A percentile compares a stretch with the other conserved stretches of the same genome.
phyloP scores from a whole-genome alignment of 192 early-diverging fungal species.

The Coemansia sp. region DNA sequence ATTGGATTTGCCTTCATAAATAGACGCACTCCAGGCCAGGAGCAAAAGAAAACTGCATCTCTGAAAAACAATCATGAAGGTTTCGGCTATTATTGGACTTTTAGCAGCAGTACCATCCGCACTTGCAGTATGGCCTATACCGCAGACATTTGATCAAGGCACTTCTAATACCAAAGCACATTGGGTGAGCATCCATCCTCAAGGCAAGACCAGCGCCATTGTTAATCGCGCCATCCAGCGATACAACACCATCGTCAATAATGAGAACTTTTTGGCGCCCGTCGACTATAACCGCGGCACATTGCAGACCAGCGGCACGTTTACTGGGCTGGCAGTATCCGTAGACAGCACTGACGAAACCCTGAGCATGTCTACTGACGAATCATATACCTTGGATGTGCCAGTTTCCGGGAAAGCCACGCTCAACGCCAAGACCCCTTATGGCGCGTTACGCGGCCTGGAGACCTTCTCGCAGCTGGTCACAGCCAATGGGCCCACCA shows the following conservation, averaged over 20 bases:
- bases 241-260: slow-evolving; percentile 35
- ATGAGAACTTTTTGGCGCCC: slow-evolving; percentile 37
- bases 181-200: slow-evolving; percentile 17
- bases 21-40: not conserved
- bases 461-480: slow-evolving; percentile 73
- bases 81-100: slow-evolving; percentile 33
- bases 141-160: slow-evolving; percentile 29
- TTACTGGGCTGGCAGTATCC: slow-evolving; percentile 22
- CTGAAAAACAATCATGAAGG: slow-evolving; percentile 21
- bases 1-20: too few species aligned
- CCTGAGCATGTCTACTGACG: slow-evolving; percentile 59
- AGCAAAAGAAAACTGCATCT: not conserved
- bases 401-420: slow-evolving; percentile 54
- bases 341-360: slow-evolving; percentile 30
- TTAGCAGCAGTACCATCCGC: slow-evolving; percentile 30
- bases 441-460: slow-evolving; percentile 68
- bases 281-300: slow-evolving; percentile 38
- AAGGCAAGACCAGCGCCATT: slow-evolving; percentile 20
- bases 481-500: slow-evolving; percentile 47
- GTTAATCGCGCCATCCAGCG: slow-evolving; percentile 29
- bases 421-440: slow-evolving; percentile 59
- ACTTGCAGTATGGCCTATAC: slow-evolving; percentile 45
- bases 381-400: slow-evolving; percentile 67
- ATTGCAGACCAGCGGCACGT: slow-evolving; percentile 24
- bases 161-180: slow-evolving; percentile 27